Evolutionary conservation across 306 rosid species (phyloP), one percentile per base, ranked within the genome.

Genomic region (Prinsepia uniflora): DNA sequence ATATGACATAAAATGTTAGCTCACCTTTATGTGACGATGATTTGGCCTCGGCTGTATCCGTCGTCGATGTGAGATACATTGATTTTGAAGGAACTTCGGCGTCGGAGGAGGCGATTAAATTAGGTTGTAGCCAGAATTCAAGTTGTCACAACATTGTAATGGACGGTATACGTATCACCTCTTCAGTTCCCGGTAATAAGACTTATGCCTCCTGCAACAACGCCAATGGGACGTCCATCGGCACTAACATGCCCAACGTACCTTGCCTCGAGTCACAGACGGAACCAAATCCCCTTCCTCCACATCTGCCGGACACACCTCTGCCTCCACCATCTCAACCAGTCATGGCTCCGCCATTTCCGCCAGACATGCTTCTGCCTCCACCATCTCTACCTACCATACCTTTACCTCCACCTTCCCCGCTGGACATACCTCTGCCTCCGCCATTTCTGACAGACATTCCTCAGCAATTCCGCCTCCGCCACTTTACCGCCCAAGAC

Each of bases 81-180:
- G 78, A 39, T 15, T 17, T 82, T 4, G 1, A 22, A 13, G 80
- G 86, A 39, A 78, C 78, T 14, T 74, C 82, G 22, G 72, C 68
- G 11, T 66, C 12, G 0, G 72, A 75, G 6, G 59, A 13, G 2
- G 83, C 81, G 6, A 39, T 82, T 17, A 48, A n/a, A 8, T 57
- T 79, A 14, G 17, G 43, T 7, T 75, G 86, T 56, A 46, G 65
- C 30, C 20, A 73, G 7, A 42, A 4, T 49, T 11, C 48, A 0
- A 63, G 69, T 63, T 79, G 83, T 45, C 55, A 9, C 0, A 68
- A 76, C 59, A 48, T 79, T 20, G 30, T 10, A 30, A 48, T 76
- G 39, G 62, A 79, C 10, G 10, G 54, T n/a, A 60, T 79, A 14
- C 19, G 57, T 12, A 68, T 79, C 13, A 63, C 36, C 30, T 63